phyloP scores from a whole-genome alignment of 2,329 filamentous ascomycete genomes.

The Nemania bipapillata region DNA sequence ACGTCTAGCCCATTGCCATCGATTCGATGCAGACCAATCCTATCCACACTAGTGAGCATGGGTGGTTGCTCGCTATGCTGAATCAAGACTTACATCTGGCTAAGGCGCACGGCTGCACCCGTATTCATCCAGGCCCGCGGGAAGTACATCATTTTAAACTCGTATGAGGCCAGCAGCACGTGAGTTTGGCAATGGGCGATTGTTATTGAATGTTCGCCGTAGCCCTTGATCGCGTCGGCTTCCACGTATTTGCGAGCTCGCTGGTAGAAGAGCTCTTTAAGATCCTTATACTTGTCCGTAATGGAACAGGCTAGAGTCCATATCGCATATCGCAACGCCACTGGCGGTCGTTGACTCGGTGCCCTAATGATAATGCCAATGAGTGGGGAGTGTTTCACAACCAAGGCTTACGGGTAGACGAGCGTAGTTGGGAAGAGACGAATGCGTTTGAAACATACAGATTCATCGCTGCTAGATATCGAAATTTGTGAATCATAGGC shows the following conservation, averaged over 20 bases:
- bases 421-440: neutral
- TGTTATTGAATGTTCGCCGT: conserved; percentile 88
- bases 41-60: conserved; percentile 66
- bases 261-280: conserved; percentile 90
- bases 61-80: conserved; percentile 52
- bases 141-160: conserved; percentile 98
- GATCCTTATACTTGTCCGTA: conserved; percentile 79
- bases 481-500: conserved; percentile 88
- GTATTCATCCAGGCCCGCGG: conserved; percentile 94
- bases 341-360: conserved; percentile 85
- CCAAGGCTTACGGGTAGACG: neutral
- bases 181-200: conserved; percentile 88
- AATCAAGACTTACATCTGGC: conserved; percentile 75
- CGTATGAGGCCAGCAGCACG: conserved; percentile 80
- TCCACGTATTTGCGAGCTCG: conserved; percentile 90
- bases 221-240: conserved; percentile 88
- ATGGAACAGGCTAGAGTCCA: conserved; percentile 93
- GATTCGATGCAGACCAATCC: conserved; percentile 90
- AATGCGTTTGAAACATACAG: conserved; percentile 61
- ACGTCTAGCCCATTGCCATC: conserved; percentile 87
- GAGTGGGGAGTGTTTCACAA: conserved; percentile 16
- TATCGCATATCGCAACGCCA: conserved; percentile 91
- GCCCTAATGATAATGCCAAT: conserved; percentile 59
- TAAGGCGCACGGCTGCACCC: conserved; percentile 80
- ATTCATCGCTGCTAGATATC: conserved; percentile 89